phyloP scores from a whole-genome alignment of 306 rosid genomes.

The Boehmeria nivea region DNA sequence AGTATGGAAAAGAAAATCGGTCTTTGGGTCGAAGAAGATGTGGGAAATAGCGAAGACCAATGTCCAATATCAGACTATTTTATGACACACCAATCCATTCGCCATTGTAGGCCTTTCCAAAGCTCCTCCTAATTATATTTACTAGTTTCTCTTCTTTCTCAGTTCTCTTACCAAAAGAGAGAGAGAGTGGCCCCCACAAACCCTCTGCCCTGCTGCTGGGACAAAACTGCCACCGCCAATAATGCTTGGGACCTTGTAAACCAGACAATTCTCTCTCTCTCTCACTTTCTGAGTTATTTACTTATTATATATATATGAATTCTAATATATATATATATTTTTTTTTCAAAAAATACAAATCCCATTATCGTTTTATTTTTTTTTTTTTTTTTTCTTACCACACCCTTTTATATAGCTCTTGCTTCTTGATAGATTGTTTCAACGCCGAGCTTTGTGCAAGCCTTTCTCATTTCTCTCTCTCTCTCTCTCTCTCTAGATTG shows the following conservation, averaged over 20 bases:
- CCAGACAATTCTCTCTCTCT: slow-evolving; percentile 45
- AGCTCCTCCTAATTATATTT: too few species aligned
- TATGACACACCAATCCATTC: slow-evolving; percentile 33
- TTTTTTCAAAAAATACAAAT: too few species aligned
- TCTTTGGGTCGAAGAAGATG: slow-evolving; percentile 9
- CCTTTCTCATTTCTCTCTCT: slow-evolving; percentile 1
- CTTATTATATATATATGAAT: too few species aligned
- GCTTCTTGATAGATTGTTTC: too few species aligned
- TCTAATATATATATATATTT: too few species aligned
- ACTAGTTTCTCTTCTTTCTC: slow-evolving; percentile 20
- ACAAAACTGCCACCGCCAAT: slow-evolving; percentile 94
- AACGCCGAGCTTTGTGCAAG: too few species aligned
- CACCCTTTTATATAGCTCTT: slow-evolving; percentile 16
- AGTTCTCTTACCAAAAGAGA: neutral
- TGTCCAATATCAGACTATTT: slow-evolving; percentile 13
- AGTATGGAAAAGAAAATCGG: neutral
- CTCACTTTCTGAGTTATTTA: slow-evolving; percentile 2
- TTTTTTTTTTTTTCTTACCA: slow-evolving; percentile 68
- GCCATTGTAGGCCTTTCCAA: slow-evolving; percentile 55
- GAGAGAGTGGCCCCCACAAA: slow-evolving; percentile 55
- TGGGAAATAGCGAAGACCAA: slow-evolving; percentile 32
- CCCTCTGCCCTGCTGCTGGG: slow-evolving; percentile 68
- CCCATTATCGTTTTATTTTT: too few species aligned
- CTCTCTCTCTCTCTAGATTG: slow-evolving; percentile 14
- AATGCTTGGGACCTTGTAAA: slow-evolving; percentile 79